These are phyloP conservation scores for Chaetomium sp. DNA, from an alignment of 2,329 filamentous ascomycete genomes.

Conservation along the genomic window DNA sequence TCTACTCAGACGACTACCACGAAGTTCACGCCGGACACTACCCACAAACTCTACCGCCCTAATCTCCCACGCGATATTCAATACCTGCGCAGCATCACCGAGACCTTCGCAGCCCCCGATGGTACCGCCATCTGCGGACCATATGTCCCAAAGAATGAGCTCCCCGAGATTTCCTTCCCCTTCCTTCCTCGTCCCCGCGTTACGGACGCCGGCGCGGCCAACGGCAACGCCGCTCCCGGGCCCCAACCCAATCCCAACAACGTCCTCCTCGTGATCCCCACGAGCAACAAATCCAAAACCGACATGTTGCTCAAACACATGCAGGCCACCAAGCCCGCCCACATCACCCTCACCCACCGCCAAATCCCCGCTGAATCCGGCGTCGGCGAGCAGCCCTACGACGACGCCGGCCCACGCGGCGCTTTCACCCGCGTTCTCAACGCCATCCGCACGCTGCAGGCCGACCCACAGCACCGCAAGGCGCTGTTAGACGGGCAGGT, in stretches of 20 bases:
- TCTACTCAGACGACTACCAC: too few species aligned
- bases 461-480: not conserved
- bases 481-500: not conserved
- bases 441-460: not conserved
- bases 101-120: not conserved
- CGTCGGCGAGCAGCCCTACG: conserved; percentile 18
- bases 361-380: conserved; percentile 2
- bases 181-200: not conserved
- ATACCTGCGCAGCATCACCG: too few species aligned
- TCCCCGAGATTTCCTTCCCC: not conserved
- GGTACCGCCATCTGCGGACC: not conserved
- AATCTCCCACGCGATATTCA: too few species aligned
- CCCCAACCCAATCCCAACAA: not conserved
- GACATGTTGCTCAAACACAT: not conserved
- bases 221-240: not conserved
- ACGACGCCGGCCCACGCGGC: conserved; percentile 6
- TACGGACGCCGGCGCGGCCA: not conserved
- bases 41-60: too few species aligned
- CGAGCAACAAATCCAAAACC: conserved; percentile 12
- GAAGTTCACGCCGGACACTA: too few species aligned
- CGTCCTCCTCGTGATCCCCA: conserved; percentile 13
- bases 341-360: not conserved
- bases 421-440: conserved; percentile 10
- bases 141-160: not conserved
- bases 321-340: not conserved